Conservation (phyloP, 2,329 filamentous ascomycete genomes). For the Shiraia bambusicola region DNA sequence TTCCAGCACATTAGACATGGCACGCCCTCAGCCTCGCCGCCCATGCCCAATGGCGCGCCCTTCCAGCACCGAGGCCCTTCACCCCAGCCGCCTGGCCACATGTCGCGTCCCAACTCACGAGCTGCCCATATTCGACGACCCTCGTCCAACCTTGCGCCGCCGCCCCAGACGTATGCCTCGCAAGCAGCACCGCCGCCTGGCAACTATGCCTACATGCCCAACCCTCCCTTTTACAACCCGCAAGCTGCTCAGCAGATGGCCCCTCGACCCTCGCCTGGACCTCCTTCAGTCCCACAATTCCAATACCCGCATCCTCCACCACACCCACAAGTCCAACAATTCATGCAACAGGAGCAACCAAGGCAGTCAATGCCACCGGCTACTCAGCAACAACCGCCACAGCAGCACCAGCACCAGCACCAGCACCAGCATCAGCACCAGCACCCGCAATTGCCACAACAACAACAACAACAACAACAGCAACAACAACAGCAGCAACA, state of each 20-base stretch:
- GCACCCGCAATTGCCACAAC: conserved; percentile 35
- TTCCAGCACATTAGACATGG: conserved; percentile 81
- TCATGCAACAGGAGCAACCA: conserved; percentile 75
- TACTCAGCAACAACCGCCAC: conserved; percentile 60
- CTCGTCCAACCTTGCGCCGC: conserved; percentile 70
- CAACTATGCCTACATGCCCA: conserved; percentile 81
- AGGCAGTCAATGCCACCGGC: conserved; percentile 72
- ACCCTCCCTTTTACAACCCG: conserved; percentile 81
- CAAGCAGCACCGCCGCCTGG: conserved; percentile 63
- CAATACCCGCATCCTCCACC: conserved; percentile 49
- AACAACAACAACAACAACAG: conserved; percentile 69
- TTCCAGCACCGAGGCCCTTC: conserved; percentile 76
- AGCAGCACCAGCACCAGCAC: conserved; percentile 62
- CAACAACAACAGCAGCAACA: conserved; percentile 69
- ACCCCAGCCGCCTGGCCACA: conserved; percentile 67
- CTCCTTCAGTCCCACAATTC: conserved; percentile 47
- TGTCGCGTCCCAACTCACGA: conserved; percentile 76
- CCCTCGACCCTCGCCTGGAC: conserved; percentile 36
- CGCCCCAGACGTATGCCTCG: conserved; percentile 63
- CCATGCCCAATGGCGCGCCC: conserved; percentile 71
- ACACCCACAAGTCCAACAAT: conserved; percentile 61
- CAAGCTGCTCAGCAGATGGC: conserved; percentile 56
- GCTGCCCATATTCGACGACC: conserved; percentile 71
- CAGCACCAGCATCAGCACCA: conserved; percentile 51
- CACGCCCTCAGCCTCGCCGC: conserved; percentile 84